These are phyloP conservation scores for Cynara cardunculus DNA, from an alignment of 129 eudicot genomes.

Conservation along the genomic window DNA sequence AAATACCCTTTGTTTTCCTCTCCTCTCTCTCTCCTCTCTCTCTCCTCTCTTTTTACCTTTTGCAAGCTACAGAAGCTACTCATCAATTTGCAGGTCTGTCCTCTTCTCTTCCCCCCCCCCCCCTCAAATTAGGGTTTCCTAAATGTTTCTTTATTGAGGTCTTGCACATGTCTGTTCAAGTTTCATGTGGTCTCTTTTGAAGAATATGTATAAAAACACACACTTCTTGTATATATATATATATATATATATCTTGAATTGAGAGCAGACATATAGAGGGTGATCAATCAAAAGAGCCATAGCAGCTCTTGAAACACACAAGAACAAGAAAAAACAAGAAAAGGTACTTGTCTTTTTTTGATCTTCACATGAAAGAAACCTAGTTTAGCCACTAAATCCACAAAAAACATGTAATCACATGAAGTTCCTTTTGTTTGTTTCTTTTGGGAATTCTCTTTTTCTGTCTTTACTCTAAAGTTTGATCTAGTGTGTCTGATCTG, in stretches of 20 bases:
- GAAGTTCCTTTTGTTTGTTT: constrained; percentile 14
- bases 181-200: constrained; percentile 16
- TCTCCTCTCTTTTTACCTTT: constrained; percentile 28
- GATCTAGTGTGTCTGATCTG: constrained; percentile 31
- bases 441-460: constrained; percentile 28
- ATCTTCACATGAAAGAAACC: constrained; percentile 25
- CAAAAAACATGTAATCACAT: constrained; percentile 29
- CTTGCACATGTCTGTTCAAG: constrained; percentile 3
- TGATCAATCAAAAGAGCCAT: constrained; percentile 22
- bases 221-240: neutral
- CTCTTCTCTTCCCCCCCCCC: constrained; percentile 18
- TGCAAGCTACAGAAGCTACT: constrained; percentile 42
- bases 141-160: constrained; percentile 34
- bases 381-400: constrained; percentile 22
- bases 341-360: constrained; percentile 36
- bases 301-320: constrained; percentile 22
- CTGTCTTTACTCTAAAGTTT: constrained; percentile 30
- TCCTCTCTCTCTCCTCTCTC: constrained; percentile 27
- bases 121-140: constrained; percentile 41
- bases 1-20: constrained; percentile 45
- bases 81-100: constrained; percentile 45
- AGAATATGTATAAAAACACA: constrained; percentile 15
- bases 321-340: constrained; percentile 22
- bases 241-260: neutral
- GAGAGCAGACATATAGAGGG: constrained; percentile 18